Conservation (phyloP, 2,329 filamentous ascomycete species). For the Penicillium sp. region DNA sequence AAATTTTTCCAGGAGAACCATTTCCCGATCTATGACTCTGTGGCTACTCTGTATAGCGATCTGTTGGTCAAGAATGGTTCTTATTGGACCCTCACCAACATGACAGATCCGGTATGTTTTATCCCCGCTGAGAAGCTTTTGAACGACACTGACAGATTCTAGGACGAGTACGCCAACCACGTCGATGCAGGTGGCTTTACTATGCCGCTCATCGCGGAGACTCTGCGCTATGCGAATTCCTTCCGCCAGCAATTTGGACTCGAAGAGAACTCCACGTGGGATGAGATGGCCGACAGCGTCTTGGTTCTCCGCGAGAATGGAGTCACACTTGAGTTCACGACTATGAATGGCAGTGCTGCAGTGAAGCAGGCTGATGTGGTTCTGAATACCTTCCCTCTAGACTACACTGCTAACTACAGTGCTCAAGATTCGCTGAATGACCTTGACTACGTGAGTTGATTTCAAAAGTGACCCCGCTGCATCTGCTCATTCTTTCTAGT, state of each 20-base stretch:
- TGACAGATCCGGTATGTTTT: slow-evolving; percentile 70
- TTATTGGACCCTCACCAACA: slow-evolving; percentile 61
- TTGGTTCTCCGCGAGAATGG: slow-evolving; percentile 60
- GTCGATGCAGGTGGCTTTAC: slow-evolving; percentile 72
- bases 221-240: slow-evolving; percentile 61
- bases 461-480: background rate
- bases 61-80: slow-evolving; percentile 64
- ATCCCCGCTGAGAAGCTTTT: background rate
- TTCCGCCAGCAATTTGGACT: slow-evolving; percentile 62
- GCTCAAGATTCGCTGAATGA: slow-evolving; percentile 57
- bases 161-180: slow-evolving; percentile 70
- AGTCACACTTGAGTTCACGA: slow-evolving; percentile 67
- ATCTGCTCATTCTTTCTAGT: slow-evolving; percentile 43
- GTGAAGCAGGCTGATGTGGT: slow-evolving; percentile 76
- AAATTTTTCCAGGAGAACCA: slow-evolving; percentile 59
- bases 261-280: slow-evolving; percentile 62
- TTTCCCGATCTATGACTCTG: slow-evolving; percentile 67
- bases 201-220: slow-evolving; percentile 62
- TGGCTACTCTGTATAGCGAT: slow-evolving; percentile 65
- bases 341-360: slow-evolving; percentile 67
- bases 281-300: slow-evolving; percentile 60
- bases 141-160: slow-evolving; percentile 1
- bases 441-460: slow-evolving; percentile 61
- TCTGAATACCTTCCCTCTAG: slow-evolving; percentile 67
- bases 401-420: slow-evolving; percentile 61